A percentile compares a stretch with the other conserved stretches of the same genome.
Evolutionary conservation across 202 grass and related monocot species (phyloP).

Genomic region (Musa balbisiana): DNA sequence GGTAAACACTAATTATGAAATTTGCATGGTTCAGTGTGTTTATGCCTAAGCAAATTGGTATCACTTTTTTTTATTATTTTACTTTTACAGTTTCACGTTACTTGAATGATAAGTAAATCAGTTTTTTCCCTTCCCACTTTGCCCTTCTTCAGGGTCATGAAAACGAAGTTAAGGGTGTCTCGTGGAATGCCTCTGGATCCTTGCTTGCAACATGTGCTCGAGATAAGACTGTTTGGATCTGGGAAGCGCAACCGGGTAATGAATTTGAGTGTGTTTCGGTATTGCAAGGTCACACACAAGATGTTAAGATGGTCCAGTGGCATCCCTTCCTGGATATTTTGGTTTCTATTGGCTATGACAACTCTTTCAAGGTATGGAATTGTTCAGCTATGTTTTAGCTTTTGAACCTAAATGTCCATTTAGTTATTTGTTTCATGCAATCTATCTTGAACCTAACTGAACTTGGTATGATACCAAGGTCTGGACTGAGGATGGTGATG

Average conservation of each 20-base stretch:
- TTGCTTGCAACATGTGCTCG: conserved; percentile 77
- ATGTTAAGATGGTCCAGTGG: conserved; percentile 99
- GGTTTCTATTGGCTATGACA: conserved; percentile 94
- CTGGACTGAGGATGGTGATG: conserved; percentile 70
- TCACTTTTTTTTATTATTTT: background rate
- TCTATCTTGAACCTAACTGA: background rate
- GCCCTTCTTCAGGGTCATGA: conserved; percentile 56
- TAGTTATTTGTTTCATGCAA: background rate
- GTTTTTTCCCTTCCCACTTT: background rate
- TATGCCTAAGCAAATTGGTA: background rate
- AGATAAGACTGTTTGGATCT: conserved; percentile 83
- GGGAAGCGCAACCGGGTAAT: conserved; percentile 84
- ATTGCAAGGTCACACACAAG: conserved; percentile 61
- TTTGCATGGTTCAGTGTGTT: background rate
- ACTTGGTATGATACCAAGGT: conserved; percentile 39
- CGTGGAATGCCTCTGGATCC: conserved; percentile 54
- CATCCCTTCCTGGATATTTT: conserved; percentile 59
- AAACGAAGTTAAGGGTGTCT: conserved; percentile 88
- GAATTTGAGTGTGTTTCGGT: conserved; percentile 71
- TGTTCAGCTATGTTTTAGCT: background rate
- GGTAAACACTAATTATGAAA: conserved; percentile 25
- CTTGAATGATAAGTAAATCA: background rate
- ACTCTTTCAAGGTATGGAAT: conserved; percentile 51
- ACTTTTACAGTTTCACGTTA: background rate
- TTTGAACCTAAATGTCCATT: background rate